Conservation (phyloP, 495 filamentous ascomycete genomes). For the Cairneyella variabilis region DNA sequence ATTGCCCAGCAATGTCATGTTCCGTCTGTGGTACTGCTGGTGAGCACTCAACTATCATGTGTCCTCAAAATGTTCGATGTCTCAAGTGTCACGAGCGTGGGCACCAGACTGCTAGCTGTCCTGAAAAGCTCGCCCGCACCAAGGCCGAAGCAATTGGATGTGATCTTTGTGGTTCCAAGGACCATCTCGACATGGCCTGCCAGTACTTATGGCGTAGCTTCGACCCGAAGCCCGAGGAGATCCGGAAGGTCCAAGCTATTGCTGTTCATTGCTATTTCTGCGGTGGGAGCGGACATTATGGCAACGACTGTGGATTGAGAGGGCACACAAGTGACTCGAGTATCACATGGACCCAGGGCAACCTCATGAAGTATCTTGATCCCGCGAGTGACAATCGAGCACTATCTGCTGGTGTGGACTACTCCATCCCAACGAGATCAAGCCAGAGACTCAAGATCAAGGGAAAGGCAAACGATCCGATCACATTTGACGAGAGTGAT, state of each 20-base stretch:
- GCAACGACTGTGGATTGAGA: conserved; percentile 25
- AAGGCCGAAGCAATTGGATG: conserved; percentile 14
- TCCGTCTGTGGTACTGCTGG: conserved; percentile 6
- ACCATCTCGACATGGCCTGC: conserved; percentile 22
- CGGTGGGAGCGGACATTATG: conserved; percentile 20
- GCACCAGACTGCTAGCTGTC: conserved; percentile 16
- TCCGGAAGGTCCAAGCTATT: conserved; percentile 18
- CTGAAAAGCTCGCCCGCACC: conserved; percentile 16
- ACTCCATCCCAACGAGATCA: conserved; percentile 11
- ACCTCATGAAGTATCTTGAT: conserved; percentile 21
- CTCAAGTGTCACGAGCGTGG: conserved; percentile 23
- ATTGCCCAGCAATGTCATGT: conserved; percentile 19
- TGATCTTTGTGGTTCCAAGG: conserved; percentile 18
- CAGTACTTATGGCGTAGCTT: conserved; percentile 28
- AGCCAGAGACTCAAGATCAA: conserved; percentile 26
- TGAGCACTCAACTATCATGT: conserved; percentile 14
- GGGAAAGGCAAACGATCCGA: conserved; percentile 28
- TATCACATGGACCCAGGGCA: conserved; percentile 20
- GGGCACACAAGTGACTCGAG: conserved; percentile 8
- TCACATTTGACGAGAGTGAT: conserved; percentile 25
- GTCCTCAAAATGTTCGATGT: conserved; percentile 20
- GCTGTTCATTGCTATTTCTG: conserved; percentile 23
- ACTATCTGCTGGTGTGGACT: conserved; percentile 20
- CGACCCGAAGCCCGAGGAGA: conserved; percentile 14
- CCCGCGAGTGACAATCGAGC: conserved; percentile 14